These are phyloP conservation scores for Exserohilum rostratum DNA, from an alignment of 2,329 filamentous ascomycete species.

Conservation along the genomic window DNA sequence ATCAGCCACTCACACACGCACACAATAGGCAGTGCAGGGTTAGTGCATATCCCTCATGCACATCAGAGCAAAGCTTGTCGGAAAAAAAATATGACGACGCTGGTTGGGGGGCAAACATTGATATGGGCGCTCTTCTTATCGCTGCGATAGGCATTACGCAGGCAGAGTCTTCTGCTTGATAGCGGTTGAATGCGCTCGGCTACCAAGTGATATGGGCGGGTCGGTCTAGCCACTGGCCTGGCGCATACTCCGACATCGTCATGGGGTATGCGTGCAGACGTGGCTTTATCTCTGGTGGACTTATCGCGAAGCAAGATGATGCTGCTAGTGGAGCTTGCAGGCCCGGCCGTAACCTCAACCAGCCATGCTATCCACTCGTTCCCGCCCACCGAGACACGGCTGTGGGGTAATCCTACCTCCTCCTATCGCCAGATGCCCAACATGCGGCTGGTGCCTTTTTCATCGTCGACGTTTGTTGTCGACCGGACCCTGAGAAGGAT, in stretches of 20 bases:
- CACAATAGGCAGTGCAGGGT: too few relatives aligned
- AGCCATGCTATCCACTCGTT: slow-evolving; percentile 20
- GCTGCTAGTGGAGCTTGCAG: slow-evolving; percentile 15
- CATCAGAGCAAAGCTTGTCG: too few relatives aligned
- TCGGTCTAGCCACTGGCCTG: not conserved
- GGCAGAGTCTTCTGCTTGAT: too few relatives aligned
- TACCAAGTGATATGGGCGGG: slow-evolving; percentile 5
- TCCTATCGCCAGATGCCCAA: slow-evolving; percentile 18
- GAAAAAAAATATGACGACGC: too few relatives aligned
- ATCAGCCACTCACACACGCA: not conserved
- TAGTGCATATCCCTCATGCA: too few relatives aligned
- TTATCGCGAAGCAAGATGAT: slow-evolving; percentile 30
- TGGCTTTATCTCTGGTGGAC: slow-evolving; percentile 30
- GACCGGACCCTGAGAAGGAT: slow-evolving; percentile 8
- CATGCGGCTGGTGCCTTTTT: slow-evolving; percentile 11
- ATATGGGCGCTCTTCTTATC: not conserved
- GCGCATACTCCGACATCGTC: slow-evolving; percentile 20
- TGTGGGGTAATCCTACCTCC: slow-evolving; percentile 27
- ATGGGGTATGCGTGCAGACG: slow-evolving; percentile 18
- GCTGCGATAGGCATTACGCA: not conserved
- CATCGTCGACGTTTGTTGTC: slow-evolving; percentile 8
- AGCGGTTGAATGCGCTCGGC: too few relatives aligned
- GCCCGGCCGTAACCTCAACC: slow-evolving; percentile 11
- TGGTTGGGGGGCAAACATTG: too few relatives aligned
- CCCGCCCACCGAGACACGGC: slow-evolving; percentile 15